phyloP scores from a whole-genome alignment of 495 filamentous ascomycete species.

The Talaromyces stipitatus region DNA sequence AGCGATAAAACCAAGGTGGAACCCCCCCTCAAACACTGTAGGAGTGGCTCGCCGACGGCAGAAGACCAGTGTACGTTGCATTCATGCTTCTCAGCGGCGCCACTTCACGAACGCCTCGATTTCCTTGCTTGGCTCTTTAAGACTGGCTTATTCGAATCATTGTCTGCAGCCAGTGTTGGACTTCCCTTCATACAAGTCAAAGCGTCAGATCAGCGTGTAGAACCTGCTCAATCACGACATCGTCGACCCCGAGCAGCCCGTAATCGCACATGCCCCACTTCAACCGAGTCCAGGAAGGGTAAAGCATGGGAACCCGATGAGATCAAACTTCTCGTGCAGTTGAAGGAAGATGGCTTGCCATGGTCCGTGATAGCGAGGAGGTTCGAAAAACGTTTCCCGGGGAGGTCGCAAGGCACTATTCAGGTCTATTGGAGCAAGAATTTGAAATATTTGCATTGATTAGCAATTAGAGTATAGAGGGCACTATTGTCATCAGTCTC shows the following conservation, averaged over 20 bases:
- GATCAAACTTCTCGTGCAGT: conserved; percentile 1
- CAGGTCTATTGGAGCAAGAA: background rate
- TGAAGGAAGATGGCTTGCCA: background rate
- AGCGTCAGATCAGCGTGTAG: background rate
- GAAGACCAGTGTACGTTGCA: background rate
- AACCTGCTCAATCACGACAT: background rate
- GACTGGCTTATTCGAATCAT: background rate
- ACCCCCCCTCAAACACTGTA: background rate
- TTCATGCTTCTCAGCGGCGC: background rate
- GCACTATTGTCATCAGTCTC: no score
- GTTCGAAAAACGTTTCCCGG: background rate
- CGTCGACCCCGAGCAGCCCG: background rate
- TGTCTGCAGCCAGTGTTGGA: background rate
- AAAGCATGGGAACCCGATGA: background rate
- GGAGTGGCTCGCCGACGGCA: background rate
- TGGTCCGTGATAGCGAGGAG: background rate
- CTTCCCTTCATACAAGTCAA: background rate
- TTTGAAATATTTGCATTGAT: conserved; percentile 4
- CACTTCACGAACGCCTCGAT: background rate
- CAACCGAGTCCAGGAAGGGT: background rate
- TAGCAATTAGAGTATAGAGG: no score
- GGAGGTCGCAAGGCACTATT: background rate
- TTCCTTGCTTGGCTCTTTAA: background rate
- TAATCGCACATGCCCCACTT: background rate
- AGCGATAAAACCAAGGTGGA: background rate